Base-by-base conservation (phyloP, 257 asterid species). In the Ilex aquifolium region DNA sequence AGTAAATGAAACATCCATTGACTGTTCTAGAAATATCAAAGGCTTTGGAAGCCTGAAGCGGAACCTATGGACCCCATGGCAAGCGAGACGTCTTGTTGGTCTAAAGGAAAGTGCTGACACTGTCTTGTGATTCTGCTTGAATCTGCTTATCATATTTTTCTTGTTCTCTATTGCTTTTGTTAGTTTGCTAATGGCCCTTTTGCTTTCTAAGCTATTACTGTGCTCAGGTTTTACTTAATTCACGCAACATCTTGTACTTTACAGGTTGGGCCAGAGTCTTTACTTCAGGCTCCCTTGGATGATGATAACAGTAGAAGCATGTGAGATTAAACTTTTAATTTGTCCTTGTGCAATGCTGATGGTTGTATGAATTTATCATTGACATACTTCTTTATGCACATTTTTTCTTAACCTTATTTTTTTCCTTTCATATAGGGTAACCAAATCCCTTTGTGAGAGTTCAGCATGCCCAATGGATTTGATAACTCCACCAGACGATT, bases 241-340 rank as follows among this genome's bases (percentile, higher is more conserved):
- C 63, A 69, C 46, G 68, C 58, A 57, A 70, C 55, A 50, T 27
- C 21, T 59, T 32, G 68, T 40, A 46, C 63, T 67, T 68, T 67
- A 64, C 73, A 88, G 97, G 95, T 90, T 48, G 96, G 97, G 69
- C 92, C 90, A 32, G 98, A 95, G 64, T 86, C 98, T 70, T 77
- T 91, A 73, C 87, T 91, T 75, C 96, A 91, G 79, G 98, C 98
- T 69, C 98, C 98, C 65, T 74, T 83, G 88, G 95, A 83, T 71
- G 82, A 83, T 76, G 85, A 82, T 67, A 83, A 77, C 71, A 82
- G 87, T 72, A 81, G 81, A 80, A 83, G 76, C 83, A 79, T 68
- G 98, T 91, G 81, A 69, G 85, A 65, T 56, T 65, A 59, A n/a
- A 10, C 52, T 10, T 67, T 42, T 64, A 31, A 49, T 52, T 70